Evolutionary conservation across 2,329 filamentous ascomycete species (phyloP), one percentile per base, ranked within the genome.

Genomic region (Penicillium griseofulvum): DNA sequence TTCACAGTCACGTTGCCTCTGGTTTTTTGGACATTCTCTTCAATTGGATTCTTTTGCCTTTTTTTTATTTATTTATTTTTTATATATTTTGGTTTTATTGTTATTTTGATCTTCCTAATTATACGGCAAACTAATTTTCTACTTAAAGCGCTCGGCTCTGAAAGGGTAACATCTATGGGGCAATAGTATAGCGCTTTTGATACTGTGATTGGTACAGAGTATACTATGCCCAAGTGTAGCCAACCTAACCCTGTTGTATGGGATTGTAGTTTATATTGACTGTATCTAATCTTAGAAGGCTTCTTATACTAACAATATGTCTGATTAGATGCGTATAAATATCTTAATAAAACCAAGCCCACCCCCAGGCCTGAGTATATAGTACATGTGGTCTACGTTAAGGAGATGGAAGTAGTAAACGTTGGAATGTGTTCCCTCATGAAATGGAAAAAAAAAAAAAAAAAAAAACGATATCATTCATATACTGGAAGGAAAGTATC

Each of bases 1-100:
- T 58, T 56, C 37, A 54, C 45, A 53, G 63, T 65, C 63, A 65
- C 63, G 63, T 65, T 65, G 60, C 59, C 61, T 63, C 58, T 31
- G 17, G 6, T 34, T 37, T 37, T 17, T 24, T 24, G 14, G n/a
- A 17, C 37, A 41, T 53, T 48, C 22, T 31, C 37, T 28, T 43
- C 37, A 28, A 29, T 37, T 31, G 24, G 19, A 19, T 17, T 43
- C 31, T 26, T 24, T 26, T 3, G 4, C 36, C 7, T 14, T 12
- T n/a, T n/a, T 22, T 26, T 42, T 26, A 22, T 8, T 52, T 24
- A 14, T 39, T 4, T n/a, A n/a, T n/a, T n/a, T n/a, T n/a, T n/a
- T n/a, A 22, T 22, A 4, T 42, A 5, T 26, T 28, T 7, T 24
- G 3, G 11, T 39, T 19, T 8, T 28, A 26, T 5, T 16, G 12